phyloP scores from a whole-genome alignment of 1,284 basidiomycete genomes.

The Tilletia caries region DNA sequence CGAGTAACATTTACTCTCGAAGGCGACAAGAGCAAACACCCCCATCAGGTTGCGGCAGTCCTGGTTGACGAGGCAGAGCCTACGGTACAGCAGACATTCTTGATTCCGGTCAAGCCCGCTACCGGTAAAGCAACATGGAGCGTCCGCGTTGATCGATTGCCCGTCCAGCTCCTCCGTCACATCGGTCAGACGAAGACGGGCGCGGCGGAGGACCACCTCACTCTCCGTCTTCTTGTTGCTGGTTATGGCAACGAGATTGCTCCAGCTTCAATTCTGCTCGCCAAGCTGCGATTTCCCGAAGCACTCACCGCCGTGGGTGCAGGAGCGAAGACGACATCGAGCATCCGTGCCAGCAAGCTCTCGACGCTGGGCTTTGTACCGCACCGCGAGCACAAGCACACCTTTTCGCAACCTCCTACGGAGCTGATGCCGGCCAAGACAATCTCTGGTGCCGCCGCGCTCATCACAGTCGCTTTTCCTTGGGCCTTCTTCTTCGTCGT shows the following conservation, averaged over 20 bases:
- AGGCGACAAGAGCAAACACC: constrained; percentile 22
- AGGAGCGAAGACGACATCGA: background rate
- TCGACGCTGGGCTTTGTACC: constrained; percentile 4
- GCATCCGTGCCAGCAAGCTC: background rate
- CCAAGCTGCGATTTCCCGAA: constrained; percentile 15
- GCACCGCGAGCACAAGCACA: constrained; percentile 32
- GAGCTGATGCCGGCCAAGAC: constrained; percentile 42
- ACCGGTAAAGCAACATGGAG: constrained; percentile 35
- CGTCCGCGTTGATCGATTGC: constrained; percentile 16
- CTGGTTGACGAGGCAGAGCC: constrained; percentile 21
- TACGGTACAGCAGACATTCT: constrained; percentile 23
- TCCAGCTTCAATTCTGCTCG: constrained; percentile 13
- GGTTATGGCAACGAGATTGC: background rate
- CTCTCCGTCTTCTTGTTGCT: constrained; percentile 5
- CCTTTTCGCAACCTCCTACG: constrained; percentile 33
- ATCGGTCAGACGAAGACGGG: constrained; percentile 1
- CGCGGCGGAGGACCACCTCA: constrained; percentile 22
- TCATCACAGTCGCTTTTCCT: constrained; percentile 31
- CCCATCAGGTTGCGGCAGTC: constrained; percentile 34
- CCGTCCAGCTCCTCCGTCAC: constrained; percentile 8
- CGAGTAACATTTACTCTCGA: constrained; percentile 28
- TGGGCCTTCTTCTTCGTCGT: constrained; percentile 30
- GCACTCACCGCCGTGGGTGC: constrained; percentile 18
- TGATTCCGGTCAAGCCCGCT: constrained; percentile 30
- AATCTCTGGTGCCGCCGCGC: constrained; percentile 27